Evolutionary conservation across 2,329 filamentous ascomycete species (phyloP), one percentile per base, ranked within the genome.

Genomic region (Arachnopeziza araneosa): DNA sequence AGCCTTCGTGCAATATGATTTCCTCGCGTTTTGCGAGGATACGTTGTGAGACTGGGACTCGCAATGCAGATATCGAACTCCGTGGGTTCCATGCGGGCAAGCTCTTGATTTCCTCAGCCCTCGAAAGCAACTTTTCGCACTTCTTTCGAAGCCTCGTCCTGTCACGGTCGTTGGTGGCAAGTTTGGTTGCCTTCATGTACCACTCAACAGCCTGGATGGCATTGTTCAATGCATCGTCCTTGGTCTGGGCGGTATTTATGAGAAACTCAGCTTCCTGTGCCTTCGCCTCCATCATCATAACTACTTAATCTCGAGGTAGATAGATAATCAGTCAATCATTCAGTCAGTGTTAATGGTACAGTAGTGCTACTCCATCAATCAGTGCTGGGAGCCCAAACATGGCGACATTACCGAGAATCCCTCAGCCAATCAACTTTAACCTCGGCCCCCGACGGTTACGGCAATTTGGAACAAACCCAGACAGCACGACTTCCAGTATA

Each of bases 141-240:
- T 88, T 89, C 54, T 79, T 75, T 65, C 86, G 84, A 55, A 96
- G 76, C n/a, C 83, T 81, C 50, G 78, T 76, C 66, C 85, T 90
- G 59, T 96, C 88, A 3, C 75, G 73, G n/a, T 83, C 75, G 56
- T 76, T 79, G n/a, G 78, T 74, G 6, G 87, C 82, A 61, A 89
- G 77, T 61, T 79, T 80, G 57, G 90, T 78, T 1, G 90, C 90
- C 69, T 84, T 83, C 85, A 97, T 90, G 67, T 95, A 93, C 55
- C 89, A 78, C 72, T 97, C 91, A 23, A 87, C 89, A 4, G 89
- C 90, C 64, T 81, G 78, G 70, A 96, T 91, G 55, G 91, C 87
- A 72, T 90, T 83, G 56, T 86, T 78, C 58, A 97, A 80, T 51
- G 91, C 91, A 67, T 86, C 85, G 66, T 82, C 76, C 65, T 83